These are phyloP conservation scores for Parachaetomium inaequale DNA, from an alignment of 495 filamentous ascomycete species.

Conservation along the genomic window DNA sequence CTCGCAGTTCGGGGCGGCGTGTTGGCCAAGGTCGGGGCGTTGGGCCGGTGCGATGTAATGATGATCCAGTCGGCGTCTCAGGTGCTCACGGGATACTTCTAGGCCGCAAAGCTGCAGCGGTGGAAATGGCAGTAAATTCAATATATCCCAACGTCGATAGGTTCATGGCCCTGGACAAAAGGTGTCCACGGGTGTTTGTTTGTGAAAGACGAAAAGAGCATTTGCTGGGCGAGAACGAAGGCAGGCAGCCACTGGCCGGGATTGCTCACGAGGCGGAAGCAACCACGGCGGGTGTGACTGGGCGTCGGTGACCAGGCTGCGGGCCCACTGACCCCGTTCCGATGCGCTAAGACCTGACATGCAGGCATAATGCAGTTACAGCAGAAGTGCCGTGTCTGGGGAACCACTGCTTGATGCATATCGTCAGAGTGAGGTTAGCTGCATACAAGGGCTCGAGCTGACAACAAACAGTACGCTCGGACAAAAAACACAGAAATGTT, in stretches of 20 bases:
- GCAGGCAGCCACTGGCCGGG: conserved; percentile 16
- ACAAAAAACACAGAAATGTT: too few species aligned
- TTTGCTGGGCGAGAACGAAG: conserved; percentile 10
- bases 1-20: background rate
- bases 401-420: conserved; percentile 13
- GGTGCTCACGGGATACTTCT: background rate
- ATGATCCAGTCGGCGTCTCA: conserved; percentile 12
- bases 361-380: conserved; percentile 11
- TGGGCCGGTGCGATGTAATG: conserved; percentile 17
- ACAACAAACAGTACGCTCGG: too few species aligned
- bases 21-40: conserved; percentile 1
- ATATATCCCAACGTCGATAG: background rate
- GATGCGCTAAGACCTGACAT: background rate
- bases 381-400: background rate
- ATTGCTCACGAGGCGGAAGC: conserved; percentile 18
- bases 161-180: background rate
- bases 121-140: background rate
- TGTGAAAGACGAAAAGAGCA: background rate
- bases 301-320: conserved; percentile 19
- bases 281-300: conserved; percentile 19
- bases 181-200: background rate
- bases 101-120: background rate
- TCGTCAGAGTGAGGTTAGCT: too few species aligned
- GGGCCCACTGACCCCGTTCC: conserved; percentile 13
- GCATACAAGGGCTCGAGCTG: too few species aligned